Conservation (phyloP, 1,139 yeast species). For the Sugiyamaella neomexicana region DNA sequence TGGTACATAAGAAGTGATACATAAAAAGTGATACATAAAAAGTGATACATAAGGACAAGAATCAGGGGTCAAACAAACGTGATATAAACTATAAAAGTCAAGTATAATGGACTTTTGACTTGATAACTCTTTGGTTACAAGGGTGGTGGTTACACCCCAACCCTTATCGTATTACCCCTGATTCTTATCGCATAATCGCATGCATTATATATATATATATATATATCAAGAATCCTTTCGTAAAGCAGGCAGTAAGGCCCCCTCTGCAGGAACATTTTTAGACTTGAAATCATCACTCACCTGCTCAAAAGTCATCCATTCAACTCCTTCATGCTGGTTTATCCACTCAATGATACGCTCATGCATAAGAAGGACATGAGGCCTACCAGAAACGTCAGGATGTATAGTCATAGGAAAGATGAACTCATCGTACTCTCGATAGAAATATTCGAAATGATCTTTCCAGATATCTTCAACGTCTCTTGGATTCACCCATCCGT, state of each 20-base stretch:
- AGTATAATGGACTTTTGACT: too few species aligned
- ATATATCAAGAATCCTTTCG: not conserved
- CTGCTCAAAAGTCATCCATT: slow-evolving; percentile 42
- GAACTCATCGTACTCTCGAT: slow-evolving; percentile 40
- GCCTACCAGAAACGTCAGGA: slow-evolving; percentile 40
- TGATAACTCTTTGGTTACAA: too few species aligned
- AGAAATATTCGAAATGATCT: slow-evolving; percentile 34
- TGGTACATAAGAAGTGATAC: too few species aligned
- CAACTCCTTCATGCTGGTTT: slow-evolving; percentile 41
- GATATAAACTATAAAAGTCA: too few species aligned
- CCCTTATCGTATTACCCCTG: slow-evolving; percentile 2
- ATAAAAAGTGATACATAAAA: too few species aligned
- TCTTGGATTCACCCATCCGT: slow-evolving; percentile 41
- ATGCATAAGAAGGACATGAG: slow-evolving; percentile 40
- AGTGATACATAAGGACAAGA: too few species aligned
- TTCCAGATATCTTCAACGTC: slow-evolving; percentile 41
- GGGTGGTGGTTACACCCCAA: not conserved
- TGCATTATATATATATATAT: too few species aligned
- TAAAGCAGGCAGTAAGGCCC: slow-evolving; percentile 3
- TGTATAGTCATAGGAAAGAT: slow-evolving; percentile 41
- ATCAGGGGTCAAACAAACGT: too few species aligned
- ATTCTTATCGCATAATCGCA: not conserved
- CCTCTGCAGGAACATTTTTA: not conserved
- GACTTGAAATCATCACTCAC: slow-evolving; percentile 38
- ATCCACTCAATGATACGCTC: slow-evolving; percentile 40